phyloP scores from a whole-genome alignment of 345 rosid species.

The Moringa oleifera region DNA sequence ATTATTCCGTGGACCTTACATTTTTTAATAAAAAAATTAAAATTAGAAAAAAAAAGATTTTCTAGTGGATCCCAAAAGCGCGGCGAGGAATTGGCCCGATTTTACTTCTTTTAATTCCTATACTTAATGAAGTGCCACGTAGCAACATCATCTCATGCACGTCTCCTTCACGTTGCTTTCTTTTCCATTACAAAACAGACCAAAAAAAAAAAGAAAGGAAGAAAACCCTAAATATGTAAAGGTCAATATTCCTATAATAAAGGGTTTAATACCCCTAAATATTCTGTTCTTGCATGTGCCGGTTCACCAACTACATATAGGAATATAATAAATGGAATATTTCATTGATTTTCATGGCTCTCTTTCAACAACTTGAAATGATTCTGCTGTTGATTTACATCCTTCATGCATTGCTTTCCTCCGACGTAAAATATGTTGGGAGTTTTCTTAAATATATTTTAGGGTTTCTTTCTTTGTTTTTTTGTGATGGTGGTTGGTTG shows the following conservation, averaged over 20 bases:
- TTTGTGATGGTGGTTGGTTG: constrained; percentile 19
- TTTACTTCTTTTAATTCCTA: too few species aligned
- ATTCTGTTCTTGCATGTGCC: constrained; percentile 28
- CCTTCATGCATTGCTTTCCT: constrained; percentile 89
- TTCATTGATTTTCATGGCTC: constrained; percentile 12
- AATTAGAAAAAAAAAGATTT: background rate
- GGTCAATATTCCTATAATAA: too few species aligned
- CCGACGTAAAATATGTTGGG: constrained; percentile 55
- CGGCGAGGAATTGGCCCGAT: constrained; percentile 29
- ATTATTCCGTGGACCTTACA: constrained; percentile 34
- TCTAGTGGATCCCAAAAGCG: constrained; percentile 33
- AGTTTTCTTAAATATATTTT: constrained; percentile 7
- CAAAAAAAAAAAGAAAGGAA: too few species aligned
- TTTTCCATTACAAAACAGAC: constrained; percentile 1
- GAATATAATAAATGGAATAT: background rate
- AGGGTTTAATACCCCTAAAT: background rate
- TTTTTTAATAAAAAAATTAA: background rate
- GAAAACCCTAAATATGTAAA: too few species aligned
- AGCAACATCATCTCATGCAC: constrained; percentile 55
- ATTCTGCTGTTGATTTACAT: constrained; percentile 52
- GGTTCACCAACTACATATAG: constrained; percentile 19
- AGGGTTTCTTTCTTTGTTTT: background rate
- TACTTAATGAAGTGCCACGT: too few species aligned
- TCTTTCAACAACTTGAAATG: constrained; percentile 33
- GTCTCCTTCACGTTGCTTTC: constrained; percentile 48